phyloP scores from a whole-genome alignment of 78 protist genomes.

The Blattamonas nauphoetae region DNA sequence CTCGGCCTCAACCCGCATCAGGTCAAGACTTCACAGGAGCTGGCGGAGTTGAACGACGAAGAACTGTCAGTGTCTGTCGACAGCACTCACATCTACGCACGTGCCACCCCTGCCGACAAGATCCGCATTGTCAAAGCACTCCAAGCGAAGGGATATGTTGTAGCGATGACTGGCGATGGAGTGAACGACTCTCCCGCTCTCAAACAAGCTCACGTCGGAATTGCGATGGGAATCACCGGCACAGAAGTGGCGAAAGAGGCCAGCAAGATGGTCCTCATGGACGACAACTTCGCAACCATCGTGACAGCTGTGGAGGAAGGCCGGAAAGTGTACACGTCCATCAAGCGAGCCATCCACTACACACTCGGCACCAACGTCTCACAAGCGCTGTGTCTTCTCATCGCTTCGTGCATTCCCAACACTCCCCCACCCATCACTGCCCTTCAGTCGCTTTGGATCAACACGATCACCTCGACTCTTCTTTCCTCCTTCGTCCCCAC shows the following conservation, averaged over 20 bases:
- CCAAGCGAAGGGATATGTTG: not conserved
- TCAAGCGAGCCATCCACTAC: conserved; percentile 2
- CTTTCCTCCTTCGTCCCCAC: not conserved
- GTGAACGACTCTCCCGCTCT: conserved; percentile 91
- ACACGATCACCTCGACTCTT: not conserved
- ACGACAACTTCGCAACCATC: conserved; percentile 91
- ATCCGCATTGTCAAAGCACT: not conserved
- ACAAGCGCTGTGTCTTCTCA: not conserved
- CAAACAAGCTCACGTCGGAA: conserved; percentile 74
- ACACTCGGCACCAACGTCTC: conserved; percentile 17
- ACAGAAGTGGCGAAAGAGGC: conserved; percentile 90
- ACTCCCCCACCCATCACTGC: not conserved
- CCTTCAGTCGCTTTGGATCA: not conserved
- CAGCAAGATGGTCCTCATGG: conserved; percentile 56
- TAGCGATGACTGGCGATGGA: conserved; percentile 46
- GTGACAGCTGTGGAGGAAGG: conserved; percentile 29
- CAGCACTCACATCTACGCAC: conserved; percentile 86
- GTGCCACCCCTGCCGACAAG: not conserved
- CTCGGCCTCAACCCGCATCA: too few relatives aligned
- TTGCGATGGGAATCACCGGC: conserved; percentile 93
- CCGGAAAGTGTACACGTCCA: conserved; percentile 6
- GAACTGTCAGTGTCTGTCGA: not conserved
- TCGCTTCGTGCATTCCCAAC: not conserved
- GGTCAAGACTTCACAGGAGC: too few relatives aligned
- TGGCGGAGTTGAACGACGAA: not conserved